Base-by-base conservation (phyloP, 352 stramenopile genomes). In the Halophytophthora polymorphica region DNA sequence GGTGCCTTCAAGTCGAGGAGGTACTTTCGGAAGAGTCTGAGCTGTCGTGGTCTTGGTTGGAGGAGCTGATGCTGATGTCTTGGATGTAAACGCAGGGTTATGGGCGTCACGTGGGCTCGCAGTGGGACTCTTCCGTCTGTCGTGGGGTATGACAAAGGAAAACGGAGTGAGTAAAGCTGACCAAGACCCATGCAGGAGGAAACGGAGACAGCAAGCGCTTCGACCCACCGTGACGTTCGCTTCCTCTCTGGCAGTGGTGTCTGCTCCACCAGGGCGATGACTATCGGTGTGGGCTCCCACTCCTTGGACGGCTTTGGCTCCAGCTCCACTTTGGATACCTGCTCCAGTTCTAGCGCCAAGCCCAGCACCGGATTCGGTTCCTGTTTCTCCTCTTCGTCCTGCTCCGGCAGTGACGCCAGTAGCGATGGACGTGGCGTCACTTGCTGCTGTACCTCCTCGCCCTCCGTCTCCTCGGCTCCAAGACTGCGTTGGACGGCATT, bases 121-220 rank as follows among this genome's bases (percentile, higher is more conserved):
- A 29, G 57, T 72, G 6, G 62, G 66, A 18, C 58, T 76, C 23
- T 57, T 61, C 22, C 33, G 55, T 21, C 58, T 64, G 28, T 45
- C 45, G 17, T 25, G 25, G 4, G 17, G 13, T 4, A 11, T 45
- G 28, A 21, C 6, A 11, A 17, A 0, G 1, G 22, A 2, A 51
- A 22, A 8, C 38, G 6, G n/a, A 17, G 38, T 50, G 46, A 49
- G 29, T 29, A 22, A 4, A 28, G 12, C 28, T 19, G 40, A 47
- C n/a, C 28, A 53, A 25, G 10, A 39, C 35, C 4, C 10, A 19
- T 25, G 44, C 0, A 18, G 23, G 14, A 41, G 13, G 3, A 1
- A 15, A 34, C 15, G 12, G 1, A 17, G 33, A 31, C 21, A 31
- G 8, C 25, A 8, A 31, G 25, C 25, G 25, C 8, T 31, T 31